Conservation (phyloP, 2,329 filamentous ascomycete genomes). For the Achaetomium macrosporum region DNA sequence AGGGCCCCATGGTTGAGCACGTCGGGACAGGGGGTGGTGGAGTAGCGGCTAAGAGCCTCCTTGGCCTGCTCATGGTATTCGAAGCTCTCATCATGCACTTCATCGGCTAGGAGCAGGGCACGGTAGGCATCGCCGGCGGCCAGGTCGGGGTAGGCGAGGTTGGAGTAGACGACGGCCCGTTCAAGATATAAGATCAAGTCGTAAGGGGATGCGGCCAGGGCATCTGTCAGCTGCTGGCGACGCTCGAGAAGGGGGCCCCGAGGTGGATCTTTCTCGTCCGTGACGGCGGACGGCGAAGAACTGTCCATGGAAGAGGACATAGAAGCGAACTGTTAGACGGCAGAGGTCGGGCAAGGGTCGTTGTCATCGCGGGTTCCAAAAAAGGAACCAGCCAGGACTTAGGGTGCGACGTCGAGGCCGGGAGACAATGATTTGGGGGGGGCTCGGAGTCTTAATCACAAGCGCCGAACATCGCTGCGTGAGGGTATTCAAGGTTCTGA, state of each 20-base stretch:
- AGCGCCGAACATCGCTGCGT: no score
- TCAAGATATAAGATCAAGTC: constrained; percentile 61
- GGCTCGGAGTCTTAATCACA: no score
- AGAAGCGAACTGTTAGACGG: background rate
- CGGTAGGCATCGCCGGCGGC: constrained; percentile 86
- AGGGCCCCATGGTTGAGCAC: constrained; percentile 43
- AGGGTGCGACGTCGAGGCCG: background rate
- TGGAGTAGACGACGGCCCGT: constrained; percentile 64
- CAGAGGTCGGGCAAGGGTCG: background rate
- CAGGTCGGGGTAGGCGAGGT: constrained; percentile 81
- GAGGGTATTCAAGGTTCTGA: no score
- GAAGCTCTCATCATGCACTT: constrained; percentile 68
- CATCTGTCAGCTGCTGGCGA: constrained; percentile 52
- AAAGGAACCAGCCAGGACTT: background rate
- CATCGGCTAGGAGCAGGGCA: constrained; percentile 80
- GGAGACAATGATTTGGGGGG: background rate
- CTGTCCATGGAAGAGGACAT: constrained; percentile 24
- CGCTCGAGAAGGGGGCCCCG: constrained; percentile 44
- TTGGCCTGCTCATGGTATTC: constrained; percentile 71
- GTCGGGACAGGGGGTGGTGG: constrained; percentile 34
- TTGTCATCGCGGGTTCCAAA: background rate
- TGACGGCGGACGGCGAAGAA: constrained; percentile 21
- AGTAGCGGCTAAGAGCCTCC: constrained; percentile 43
- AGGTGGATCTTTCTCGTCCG: constrained; percentile 33
- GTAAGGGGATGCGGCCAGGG: constrained; percentile 48